Evolutionary conservation across 441 rosid genomes (phyloP).

Genomic region (Syzygium syzygioides): DNA sequence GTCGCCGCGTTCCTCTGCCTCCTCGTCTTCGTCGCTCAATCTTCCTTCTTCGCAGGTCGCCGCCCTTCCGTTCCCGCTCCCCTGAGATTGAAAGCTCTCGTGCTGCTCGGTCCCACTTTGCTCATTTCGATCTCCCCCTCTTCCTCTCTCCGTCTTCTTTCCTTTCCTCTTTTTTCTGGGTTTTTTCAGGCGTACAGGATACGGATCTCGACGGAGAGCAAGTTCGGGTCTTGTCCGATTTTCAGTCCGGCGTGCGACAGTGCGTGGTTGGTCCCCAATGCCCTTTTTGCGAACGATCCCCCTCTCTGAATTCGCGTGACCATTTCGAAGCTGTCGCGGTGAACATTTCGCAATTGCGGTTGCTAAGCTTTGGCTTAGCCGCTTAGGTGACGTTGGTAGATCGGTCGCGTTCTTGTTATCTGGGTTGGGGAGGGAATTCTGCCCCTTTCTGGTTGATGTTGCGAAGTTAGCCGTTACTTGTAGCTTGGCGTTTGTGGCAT

Average conservation of each 20-base stretch:
- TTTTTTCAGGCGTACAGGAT: constrained; percentile 18
- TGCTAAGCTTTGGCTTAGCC: background rate
- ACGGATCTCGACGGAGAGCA: constrained; percentile 32
- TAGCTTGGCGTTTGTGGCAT: background rate
- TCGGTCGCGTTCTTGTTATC: background rate
- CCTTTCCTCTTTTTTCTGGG: background rate
- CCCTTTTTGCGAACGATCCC: background rate
- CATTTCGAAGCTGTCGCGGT: background rate
- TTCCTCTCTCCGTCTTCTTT: background rate
- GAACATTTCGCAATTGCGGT: background rate
- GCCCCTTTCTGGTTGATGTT: background rate
- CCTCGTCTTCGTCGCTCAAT: constrained; percentile 57
- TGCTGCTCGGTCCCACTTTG: background rate
- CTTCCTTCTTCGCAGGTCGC: constrained; percentile 64
- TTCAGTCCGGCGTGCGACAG: constrained; percentile 54
- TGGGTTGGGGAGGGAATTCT: background rate
- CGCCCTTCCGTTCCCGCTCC: background rate
- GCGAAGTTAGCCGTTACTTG: background rate
- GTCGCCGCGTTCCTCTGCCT: constrained; percentile 48
- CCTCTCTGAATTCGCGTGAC: background rate
- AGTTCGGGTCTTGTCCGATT: constrained; percentile 31
- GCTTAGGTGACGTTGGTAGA: background rate
- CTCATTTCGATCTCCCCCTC: background rate
- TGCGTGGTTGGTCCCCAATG: constrained; percentile 50
- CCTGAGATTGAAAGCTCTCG: no score